These are phyloP conservation scores for Sarocladium kiliense DNA, from an alignment of 2,329 filamentous ascomycete species.

Conservation along the genomic window DNA sequence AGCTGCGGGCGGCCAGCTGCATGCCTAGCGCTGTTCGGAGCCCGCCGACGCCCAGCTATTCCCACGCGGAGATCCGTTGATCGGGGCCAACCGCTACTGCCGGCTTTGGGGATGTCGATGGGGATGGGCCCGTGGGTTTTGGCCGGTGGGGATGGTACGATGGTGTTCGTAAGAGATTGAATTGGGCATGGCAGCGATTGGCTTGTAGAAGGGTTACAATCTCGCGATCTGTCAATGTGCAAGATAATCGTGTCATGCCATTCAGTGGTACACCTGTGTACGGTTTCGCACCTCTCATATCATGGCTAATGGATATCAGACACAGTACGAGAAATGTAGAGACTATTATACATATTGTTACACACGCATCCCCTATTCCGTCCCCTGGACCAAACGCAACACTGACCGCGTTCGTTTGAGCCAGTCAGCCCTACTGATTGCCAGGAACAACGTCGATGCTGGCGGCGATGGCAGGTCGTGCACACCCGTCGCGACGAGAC, in stretches of 20 bases:
- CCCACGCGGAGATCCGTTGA: constrained; percentile 6
- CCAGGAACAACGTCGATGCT: neutral
- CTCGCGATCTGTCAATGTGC: no score
- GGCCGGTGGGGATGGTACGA: neutral
- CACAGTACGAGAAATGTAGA: no score
- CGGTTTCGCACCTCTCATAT: no score
- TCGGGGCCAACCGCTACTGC: constrained; percentile 3
- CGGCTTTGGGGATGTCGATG: neutral
- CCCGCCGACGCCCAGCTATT: constrained; percentile 1
- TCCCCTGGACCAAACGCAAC: neutral
- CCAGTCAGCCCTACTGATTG: neutral
- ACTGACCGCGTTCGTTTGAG: neutral
- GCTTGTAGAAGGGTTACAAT: no score
- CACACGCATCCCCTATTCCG: neutral
- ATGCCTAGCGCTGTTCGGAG: constrained; percentile 7
- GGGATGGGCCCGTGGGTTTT: neutral
- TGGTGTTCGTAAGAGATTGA: neutral
- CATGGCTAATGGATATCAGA: no score
- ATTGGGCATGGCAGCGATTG: no score
- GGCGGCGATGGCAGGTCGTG: constrained; percentile 4
- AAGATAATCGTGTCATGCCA: no score
- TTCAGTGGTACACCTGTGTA: no score
- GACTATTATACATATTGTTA: no score
- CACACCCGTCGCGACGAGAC: neutral
- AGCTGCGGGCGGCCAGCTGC: neutral